Conservation (phyloP, 139 green algal genomes). For the Micractinium sp. region DNA sequence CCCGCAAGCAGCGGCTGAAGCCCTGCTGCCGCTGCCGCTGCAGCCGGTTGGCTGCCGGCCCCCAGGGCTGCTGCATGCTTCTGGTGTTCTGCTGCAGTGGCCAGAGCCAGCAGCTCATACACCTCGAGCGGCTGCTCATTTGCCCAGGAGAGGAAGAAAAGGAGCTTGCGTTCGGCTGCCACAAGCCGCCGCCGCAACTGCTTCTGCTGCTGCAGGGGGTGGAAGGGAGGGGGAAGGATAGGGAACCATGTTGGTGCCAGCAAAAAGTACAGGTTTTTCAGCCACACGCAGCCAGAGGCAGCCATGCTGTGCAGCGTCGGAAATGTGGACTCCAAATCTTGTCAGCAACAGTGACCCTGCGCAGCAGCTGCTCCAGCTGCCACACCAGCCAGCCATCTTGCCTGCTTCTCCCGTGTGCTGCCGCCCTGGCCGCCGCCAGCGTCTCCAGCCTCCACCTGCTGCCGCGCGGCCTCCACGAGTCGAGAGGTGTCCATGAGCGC, state of each 20-base stretch:
- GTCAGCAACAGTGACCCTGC: not conserved
- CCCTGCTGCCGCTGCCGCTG: not conserved
- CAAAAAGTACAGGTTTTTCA: not conserved
- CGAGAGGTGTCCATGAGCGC: conserved; percentile 56
- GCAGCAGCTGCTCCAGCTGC: not conserved
- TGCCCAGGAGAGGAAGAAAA: conserved; percentile 68
- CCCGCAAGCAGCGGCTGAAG: not conserved
- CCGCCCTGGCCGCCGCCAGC: not conserved
- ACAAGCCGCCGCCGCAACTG: conserved; percentile 32
- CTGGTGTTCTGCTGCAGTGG: conserved; percentile 11
- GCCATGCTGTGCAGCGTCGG: too few relatives aligned
- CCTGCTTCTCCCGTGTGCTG: not conserved
- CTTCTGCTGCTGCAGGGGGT: not conserved
- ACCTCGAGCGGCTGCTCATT: conserved; percentile 54
- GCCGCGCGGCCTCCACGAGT: conserved; percentile 40
- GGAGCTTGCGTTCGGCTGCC: conserved; percentile 60
- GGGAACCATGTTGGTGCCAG: not conserved
- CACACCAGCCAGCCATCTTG: not conserved
- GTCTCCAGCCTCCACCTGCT: not conserved
- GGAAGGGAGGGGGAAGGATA: not conserved
- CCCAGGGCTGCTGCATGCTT: not conserved
- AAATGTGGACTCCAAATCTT: not conserved
- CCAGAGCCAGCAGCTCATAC: not conserved
- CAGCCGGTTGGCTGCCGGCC: not conserved
- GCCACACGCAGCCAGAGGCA: too few relatives aligned